These are phyloP conservation scores for Paraglomus brasilianum DNA, from an alignment of 192 early-diverging fungal species.

Conservation along the genomic window DNA sequence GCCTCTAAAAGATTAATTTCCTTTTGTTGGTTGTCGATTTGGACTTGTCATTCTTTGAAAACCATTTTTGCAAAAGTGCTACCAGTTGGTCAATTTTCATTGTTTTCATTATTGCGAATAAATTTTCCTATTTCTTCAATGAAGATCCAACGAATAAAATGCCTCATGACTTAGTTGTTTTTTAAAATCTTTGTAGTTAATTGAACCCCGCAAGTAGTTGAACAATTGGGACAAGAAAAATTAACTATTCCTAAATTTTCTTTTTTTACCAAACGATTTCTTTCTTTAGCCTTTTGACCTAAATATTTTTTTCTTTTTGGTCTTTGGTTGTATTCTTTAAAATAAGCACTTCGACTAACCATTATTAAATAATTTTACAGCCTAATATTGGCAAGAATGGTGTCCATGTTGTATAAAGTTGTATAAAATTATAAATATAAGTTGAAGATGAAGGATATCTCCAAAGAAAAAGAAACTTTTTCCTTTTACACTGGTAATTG, in stretches of 20 bases:
- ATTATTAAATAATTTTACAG: slow-evolving; percentile 19
- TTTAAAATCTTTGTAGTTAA: neutral
- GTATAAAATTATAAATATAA: slow-evolving; percentile 10
- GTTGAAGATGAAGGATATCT: neutral
- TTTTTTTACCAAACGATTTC: neutral
- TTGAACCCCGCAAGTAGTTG: slow-evolving; percentile 1
- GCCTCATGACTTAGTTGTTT: slow-evolving; percentile 3
- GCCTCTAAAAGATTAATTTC: neutral
- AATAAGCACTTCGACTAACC: slow-evolving; percentile 11
- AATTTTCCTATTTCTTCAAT: slow-evolving; percentile 5
- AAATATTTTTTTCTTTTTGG: slow-evolving; percentile 10
- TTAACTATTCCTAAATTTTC: neutral
- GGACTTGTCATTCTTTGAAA: slow-evolving; percentile 3
- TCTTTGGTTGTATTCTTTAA: slow-evolving; percentile 27
- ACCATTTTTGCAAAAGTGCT: neutral
- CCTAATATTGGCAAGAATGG: neutral
- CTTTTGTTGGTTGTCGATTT: slow-evolving; percentile 2
- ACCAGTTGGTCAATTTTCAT: slow-evolving; percentile 20
- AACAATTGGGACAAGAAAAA: slow-evolving; percentile 9
- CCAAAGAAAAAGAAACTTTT: slow-evolving; percentile 6
- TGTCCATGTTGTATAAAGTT: slow-evolving; percentile 10
- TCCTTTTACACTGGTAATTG: too few relatives aligned
- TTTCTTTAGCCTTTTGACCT: slow-evolving; percentile 7
- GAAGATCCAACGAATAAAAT: neutral
- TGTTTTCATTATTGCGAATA: slow-evolving; percentile 6